Conservation (phyloP, 2,329 filamentous ascomycete genomes). For the Dactylellina sp. region DNA sequence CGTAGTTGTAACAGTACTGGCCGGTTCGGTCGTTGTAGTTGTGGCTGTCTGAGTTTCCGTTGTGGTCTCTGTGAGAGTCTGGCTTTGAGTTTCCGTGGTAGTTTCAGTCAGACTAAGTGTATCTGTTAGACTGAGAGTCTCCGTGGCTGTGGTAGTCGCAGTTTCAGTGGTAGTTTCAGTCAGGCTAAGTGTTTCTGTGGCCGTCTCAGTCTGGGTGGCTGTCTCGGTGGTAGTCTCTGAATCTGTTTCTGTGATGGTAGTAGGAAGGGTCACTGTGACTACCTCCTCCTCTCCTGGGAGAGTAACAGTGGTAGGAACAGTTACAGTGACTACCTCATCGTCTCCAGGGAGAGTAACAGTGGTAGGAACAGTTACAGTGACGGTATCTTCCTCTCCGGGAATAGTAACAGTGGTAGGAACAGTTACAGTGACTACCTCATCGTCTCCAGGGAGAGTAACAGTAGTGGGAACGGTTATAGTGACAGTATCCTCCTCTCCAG, state of each 20-base stretch:
- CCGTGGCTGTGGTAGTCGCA: no score
- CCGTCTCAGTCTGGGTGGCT: not conserved
- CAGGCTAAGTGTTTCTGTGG: not conserved
- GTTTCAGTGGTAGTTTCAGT: not conserved
- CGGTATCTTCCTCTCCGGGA: not conserved
- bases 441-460: not conserved
- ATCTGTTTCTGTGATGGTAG: not conserved
- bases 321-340: not conserved
- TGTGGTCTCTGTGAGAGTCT: not conserved
- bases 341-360: not conserved
- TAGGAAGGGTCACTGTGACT: not conserved
- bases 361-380: not conserved
- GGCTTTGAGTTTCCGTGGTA: not conserved
- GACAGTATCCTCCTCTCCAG: not conserved
- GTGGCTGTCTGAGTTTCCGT: not conserved
- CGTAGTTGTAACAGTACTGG: not conserved
- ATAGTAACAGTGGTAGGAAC: constrained; percentile 5
- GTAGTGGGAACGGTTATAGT: constrained; percentile 11
- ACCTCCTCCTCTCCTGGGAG: no score
- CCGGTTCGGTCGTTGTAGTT: not conserved
- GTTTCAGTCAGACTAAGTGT: no score
- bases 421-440: constrained; percentile 3
- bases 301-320: constrained; percentile 2
- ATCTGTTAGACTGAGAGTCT: no score
- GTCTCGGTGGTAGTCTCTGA: not conserved